These are phyloP conservation scores for Alectoria sarmentosa DNA, from an alignment of 495 filamentous ascomycete species.

Conservation along the genomic window DNA sequence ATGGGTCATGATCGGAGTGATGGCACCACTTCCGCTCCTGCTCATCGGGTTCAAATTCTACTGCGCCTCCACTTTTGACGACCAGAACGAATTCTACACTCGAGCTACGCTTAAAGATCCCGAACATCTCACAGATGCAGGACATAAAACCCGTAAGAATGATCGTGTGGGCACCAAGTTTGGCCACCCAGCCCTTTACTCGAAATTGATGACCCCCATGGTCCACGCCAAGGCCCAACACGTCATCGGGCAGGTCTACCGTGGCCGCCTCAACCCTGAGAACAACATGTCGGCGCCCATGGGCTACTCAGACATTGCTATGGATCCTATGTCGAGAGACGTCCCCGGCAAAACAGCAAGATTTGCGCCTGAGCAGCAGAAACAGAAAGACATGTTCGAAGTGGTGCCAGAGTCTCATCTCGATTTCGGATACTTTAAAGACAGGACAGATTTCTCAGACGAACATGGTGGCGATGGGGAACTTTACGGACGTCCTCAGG, in stretches of 20 bases:
- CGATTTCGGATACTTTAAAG: constrained; percentile 88
- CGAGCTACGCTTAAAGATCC: constrained; percentile 51
- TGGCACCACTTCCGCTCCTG: constrained; percentile 73
- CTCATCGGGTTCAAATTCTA: constrained; percentile 82
- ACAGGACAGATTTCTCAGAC: constrained; percentile 78
- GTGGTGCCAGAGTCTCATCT: constrained; percentile 84
- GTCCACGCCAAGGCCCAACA: constrained; percentile 85
- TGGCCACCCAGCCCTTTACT: constrained; percentile 86
- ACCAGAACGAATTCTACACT: constrained; percentile 68
- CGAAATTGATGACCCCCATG: constrained; percentile 88
- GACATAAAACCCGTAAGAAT: constrained; percentile 45
- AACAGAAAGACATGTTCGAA: constrained; percentile 52
- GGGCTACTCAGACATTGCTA: constrained; percentile 57
- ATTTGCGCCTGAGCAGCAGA: constrained; percentile 31
- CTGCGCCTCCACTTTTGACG: constrained; percentile 70
- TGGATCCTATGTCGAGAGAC: constrained; percentile 74
- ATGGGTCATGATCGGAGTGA: constrained; percentile 53
- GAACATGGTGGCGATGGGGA: constrained; percentile 70
- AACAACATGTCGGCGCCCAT: constrained; percentile 40
- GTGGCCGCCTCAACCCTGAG: constrained; percentile 63
- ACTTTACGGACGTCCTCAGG: constrained; percentile 61
- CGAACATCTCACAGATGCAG: constrained; percentile 44
- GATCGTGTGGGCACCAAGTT: constrained; percentile 77
- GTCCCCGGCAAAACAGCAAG: constrained; percentile 60
- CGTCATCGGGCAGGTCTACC: constrained; percentile 70